phyloP scores from a whole-genome alignment of 2,329 filamentous ascomycete genomes.

The Parasarocladium wereldwijsianum region DNA sequence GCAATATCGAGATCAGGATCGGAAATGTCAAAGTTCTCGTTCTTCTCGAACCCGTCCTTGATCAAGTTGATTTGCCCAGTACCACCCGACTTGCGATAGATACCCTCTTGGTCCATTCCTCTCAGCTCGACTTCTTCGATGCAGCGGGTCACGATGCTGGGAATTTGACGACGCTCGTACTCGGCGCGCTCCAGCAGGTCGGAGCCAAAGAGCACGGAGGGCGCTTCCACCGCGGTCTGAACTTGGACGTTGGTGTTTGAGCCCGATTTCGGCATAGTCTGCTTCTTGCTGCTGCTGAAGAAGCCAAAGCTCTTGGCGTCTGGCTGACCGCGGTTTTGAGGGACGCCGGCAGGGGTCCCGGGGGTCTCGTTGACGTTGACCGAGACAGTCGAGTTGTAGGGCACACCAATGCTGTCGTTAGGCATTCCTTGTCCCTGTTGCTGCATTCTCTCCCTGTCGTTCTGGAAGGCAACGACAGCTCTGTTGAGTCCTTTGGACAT shows the following conservation, averaged over 20 bases:
- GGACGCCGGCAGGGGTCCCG: conserved; percentile 9
- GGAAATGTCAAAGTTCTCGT: conserved; percentile 78
- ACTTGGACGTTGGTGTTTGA: conserved; percentile 26
- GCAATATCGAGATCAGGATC: conserved; percentile 92
- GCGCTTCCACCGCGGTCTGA: conserved; percentile 31
- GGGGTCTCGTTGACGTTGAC: conserved; percentile 37
- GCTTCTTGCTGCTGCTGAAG: conserved; percentile 54
- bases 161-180: conserved; percentile 77
- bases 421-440: conserved; percentile 29
- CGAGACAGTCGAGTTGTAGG: conserved; percentile 57
- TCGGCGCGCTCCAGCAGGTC: conserved; percentile 78
- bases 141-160: conserved; percentile 79
- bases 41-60: conserved; percentile 81
- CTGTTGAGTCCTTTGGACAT: conserved; percentile 90
- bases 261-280: conserved; percentile 34
- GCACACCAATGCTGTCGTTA: conserved; percentile 51
- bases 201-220: conserved; percentile 65
- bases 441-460: conserved; percentile 39
- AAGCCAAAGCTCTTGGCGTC: conserved; percentile 42
- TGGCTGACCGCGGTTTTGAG: conserved; percentile 11
- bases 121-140: conserved; percentile 93
- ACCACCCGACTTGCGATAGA: conserved; percentile 94
- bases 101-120: conserved; percentile 94
- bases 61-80: conserved; percentile 82
- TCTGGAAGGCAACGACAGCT: conserved; percentile 63